phyloP scores from a whole-genome alignment of 2,329 filamentous ascomycete genomes.

The Didymella lethalis region DNA sequence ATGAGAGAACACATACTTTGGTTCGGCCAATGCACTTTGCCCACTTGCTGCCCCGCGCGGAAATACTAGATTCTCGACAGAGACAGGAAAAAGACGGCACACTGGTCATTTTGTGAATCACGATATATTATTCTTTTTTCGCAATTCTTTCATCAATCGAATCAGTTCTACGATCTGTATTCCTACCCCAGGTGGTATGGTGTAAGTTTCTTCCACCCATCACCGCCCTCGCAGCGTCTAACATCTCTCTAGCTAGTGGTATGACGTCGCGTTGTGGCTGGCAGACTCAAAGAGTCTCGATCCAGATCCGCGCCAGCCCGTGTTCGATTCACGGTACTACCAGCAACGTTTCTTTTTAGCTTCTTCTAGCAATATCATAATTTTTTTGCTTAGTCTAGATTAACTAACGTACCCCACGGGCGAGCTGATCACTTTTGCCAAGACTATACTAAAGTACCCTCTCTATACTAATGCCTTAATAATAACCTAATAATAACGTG shows the following conservation, averaged over 20 bases:
- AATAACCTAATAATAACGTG: too few species aligned
- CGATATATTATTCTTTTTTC: neutral
- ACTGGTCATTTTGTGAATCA: too few species aligned
- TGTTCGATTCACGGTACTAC: slow-evolving; percentile 44
- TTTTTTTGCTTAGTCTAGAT: too few species aligned
- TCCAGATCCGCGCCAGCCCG: slow-evolving; percentile 42
- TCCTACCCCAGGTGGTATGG: slow-evolving; percentile 29
- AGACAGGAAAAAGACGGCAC: too few species aligned
- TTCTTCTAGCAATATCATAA: too few species aligned
- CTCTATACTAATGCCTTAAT: too few species aligned
- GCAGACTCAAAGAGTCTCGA: slow-evolving; percentile 29
- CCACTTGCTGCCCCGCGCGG: neutral
- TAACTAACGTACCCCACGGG: too few species aligned
- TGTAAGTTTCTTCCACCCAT: neutral
- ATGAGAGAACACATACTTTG: neutral
- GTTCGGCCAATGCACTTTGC: neutral
- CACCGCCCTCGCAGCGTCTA: slow-evolving; percentile 3
- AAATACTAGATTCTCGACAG: neutral
- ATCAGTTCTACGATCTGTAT: neutral
- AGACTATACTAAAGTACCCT: too few species aligned
- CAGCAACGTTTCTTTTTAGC: too few species aligned
- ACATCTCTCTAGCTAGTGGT: slow-evolving; percentile 32
- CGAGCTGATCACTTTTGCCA: too few species aligned
- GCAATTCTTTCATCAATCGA: neutral
- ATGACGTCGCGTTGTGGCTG: slow-evolving; percentile 45